These are phyloP conservation scores for Aspergillus flavus DNA, from an alignment of 2,329 filamentous ascomycete genomes.

Conservation along the genomic window DNA sequence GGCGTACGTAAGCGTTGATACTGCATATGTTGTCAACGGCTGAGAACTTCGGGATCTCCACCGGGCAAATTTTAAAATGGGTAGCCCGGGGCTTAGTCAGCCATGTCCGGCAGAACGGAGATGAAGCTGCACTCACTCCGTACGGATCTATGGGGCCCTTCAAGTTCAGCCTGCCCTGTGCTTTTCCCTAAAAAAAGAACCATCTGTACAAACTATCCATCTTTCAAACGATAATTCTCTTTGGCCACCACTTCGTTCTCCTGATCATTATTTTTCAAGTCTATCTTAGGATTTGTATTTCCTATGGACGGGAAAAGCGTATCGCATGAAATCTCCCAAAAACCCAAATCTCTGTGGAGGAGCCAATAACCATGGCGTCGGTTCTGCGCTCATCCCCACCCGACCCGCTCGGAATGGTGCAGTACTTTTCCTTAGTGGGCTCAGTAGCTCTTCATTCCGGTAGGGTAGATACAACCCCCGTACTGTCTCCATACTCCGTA, in stretches of 20 bases:
- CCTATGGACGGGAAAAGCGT: background rate
- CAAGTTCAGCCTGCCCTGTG: background rate
- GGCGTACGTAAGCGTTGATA: constrained; percentile 11
- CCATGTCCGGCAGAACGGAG: background rate
- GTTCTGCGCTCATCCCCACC: constrained; percentile 1
- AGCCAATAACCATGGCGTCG: constrained; percentile 8
- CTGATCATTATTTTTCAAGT: background rate
- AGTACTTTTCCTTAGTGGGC: constrained; percentile 2
- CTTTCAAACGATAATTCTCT: background rate
- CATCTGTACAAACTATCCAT: background rate
- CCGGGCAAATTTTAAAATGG: constrained; percentile 1
- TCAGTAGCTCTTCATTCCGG: background rate
- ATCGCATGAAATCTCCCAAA: background rate
- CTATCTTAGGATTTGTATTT: background rate
- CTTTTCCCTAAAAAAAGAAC: background rate
- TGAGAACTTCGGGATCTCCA: constrained; percentile 10
- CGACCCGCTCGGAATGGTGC: constrained; percentile 2
- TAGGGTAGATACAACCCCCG: background rate
- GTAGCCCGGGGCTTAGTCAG: constrained; percentile 2
- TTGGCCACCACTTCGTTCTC: background rate
- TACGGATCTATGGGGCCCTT: background rate
- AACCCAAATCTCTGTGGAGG: constrained; percentile 5
- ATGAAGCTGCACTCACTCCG: background rate
- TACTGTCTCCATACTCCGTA: background rate
- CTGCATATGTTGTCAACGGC: constrained; percentile 13